Conservation (phyloP, 352 stramenopile species). For the Phytophthora pinifolia region DNA sequence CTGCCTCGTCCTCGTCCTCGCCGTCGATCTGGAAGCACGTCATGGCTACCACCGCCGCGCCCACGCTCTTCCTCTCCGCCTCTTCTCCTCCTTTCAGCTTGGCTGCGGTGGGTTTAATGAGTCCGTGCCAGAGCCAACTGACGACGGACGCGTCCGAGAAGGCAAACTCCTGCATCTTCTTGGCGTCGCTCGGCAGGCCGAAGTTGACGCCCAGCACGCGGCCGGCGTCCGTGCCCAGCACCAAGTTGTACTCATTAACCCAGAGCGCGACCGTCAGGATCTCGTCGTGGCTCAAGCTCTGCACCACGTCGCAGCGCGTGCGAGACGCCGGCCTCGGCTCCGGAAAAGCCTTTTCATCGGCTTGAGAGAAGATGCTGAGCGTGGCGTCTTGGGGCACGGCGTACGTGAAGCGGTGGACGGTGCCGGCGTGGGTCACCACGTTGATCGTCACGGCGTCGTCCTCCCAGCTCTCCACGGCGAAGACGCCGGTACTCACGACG, state of each 20-base stretch:
- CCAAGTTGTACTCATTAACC: conserved; percentile 80
- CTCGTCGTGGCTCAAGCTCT: conserved; percentile 50
- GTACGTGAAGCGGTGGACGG: conserved; percentile 72
- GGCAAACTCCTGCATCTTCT: conserved; percentile 61
- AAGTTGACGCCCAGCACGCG: conserved; percentile 75
- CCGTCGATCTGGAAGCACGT: conserved; percentile 63
- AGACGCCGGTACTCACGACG: conserved; percentile 58
- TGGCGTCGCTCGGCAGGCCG: conserved; percentile 41
- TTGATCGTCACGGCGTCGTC: conserved; percentile 52
- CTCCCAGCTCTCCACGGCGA: conserved; percentile 66
- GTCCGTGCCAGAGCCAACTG: conserved; percentile 68
- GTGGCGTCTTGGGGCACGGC: conserved; percentile 26
- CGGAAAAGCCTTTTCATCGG: conserved; percentile 44
- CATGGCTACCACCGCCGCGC: conserved; percentile 50
- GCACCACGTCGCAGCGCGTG: conserved; percentile 44
- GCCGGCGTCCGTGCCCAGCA: conserved; percentile 59
- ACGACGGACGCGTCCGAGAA: conserved; percentile 74
- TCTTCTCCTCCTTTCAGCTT: conserved; percentile 43
- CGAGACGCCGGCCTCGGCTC: conserved; percentile 38
- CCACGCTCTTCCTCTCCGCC: conserved; percentile 18
- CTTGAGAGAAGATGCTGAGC: conserved; percentile 59
- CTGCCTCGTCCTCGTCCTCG: conserved; percentile 38
- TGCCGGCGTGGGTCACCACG: conserved; percentile 67
- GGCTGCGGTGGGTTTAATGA: conserved; percentile 49
- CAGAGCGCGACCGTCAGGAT: conserved; percentile 65